Conservation (phyloP, 352 stramenopile species). For the Thalassiosira exigua region DNA sequence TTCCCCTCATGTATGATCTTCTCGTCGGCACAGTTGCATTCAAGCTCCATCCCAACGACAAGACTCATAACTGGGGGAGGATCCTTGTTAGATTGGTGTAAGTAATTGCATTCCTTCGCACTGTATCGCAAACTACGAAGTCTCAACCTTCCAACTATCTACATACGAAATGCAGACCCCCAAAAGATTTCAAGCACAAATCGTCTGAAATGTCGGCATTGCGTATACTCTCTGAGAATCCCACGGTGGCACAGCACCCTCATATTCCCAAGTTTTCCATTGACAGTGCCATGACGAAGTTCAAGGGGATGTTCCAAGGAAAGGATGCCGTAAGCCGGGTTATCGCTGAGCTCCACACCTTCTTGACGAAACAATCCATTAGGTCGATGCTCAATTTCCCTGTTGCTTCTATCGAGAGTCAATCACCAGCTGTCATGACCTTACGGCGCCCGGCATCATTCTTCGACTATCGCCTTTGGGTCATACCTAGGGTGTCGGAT, state of each 20-base stretch:
- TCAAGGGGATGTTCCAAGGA: slow-evolving; percentile 88
- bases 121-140: too few species aligned
- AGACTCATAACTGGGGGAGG: slow-evolving; percentile 85
- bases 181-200: slow-evolving; percentile 82
- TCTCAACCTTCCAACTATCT: too few species aligned
- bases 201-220: slow-evolving; percentile 86
- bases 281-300: slow-evolving; percentile 79
- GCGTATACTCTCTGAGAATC: slow-evolving; percentile 85
- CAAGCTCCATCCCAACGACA: slow-evolving; percentile 87
- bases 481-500: slow-evolving; percentile 86
- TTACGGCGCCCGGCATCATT: slow-evolving; percentile 79
- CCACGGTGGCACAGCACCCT: slow-evolving; percentile 77
- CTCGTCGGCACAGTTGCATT: slow-evolving; percentile 87
- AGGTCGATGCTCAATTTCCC: slow-evolving; percentile 80
- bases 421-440: slow-evolving; percentile 79
- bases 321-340: slow-evolving; percentile 87
- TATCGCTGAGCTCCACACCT: slow-evolving; percentile 81
- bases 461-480: slow-evolving; percentile 85
- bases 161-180: too few species aligned
- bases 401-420: slow-evolving; percentile 61
- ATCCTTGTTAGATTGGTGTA: slow-evolving; percentile 84
- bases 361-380: slow-evolving; percentile 81
- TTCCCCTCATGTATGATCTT: slow-evolving; percentile 89
- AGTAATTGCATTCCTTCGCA: too few species aligned
- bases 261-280: slow-evolving; percentile 88